Percentiles rank a stretch among this genome's conserved stretches.
Conservation (phyloP, 257 asterid genomes). For the Plectranthus barbatus region DNA sequence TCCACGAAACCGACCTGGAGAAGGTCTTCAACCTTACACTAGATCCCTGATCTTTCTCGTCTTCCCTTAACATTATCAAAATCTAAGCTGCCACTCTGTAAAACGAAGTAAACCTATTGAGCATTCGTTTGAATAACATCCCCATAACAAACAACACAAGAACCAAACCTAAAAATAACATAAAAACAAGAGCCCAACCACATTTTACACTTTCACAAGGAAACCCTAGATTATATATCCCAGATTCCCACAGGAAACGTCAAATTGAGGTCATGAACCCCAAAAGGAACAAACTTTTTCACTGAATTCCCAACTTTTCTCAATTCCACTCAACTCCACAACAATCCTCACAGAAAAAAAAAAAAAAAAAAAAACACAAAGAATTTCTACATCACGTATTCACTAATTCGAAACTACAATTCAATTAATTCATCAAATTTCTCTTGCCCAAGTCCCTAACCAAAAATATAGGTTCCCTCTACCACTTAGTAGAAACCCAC, state of each 20-base stretch:
- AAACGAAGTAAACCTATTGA: slow-evolving; percentile 29
- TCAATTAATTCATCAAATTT: slow-evolving; percentile 22
- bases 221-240: not conserved
- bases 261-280: slow-evolving; percentile 1
- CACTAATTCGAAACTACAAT: slow-evolving; percentile 12
- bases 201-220: not conserved
- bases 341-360: not conserved
- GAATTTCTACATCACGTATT: not conserved
- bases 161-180: not conserved
- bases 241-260: not conserved
- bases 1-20: slow-evolving; percentile 75
- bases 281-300: slow-evolving; percentile 5
- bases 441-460: slow-evolving; percentile 50
- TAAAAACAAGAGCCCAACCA: not conserved
- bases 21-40: slow-evolving; percentile 38
- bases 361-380: not conserved
- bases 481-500: slow-evolving; percentile 13
- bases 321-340: not conserved
- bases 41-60: slow-evolving; percentile 43
- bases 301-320: slow-evolving; percentile 17
- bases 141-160: slow-evolving; percentile 14
- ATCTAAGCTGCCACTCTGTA: slow-evolving; percentile 30
- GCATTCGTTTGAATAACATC: slow-evolving; percentile 15
- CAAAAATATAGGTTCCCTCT: slow-evolving; percentile 3
- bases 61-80: slow-evolving; percentile 53